Base-by-base conservation (phyloP, 2,329 filamentous ascomycete genomes). In the Fusarium buxicola region DNA sequence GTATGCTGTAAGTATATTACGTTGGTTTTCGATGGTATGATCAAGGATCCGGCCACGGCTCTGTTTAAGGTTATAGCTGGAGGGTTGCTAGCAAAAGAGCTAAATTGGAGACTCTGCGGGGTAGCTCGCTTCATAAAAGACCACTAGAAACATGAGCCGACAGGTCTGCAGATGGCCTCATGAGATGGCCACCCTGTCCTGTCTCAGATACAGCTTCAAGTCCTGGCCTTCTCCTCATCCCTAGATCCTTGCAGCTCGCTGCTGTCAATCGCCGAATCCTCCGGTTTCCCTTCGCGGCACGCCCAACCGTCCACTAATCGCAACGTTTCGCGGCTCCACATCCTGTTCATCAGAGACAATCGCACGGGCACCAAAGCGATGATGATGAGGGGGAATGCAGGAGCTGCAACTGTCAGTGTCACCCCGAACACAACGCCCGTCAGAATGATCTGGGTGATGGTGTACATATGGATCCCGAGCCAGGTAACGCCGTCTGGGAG, bases 331-430 rank as follows among this genome's bases (percentile, higher is more conserved):
- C 80, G 78, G 15, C 78, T 80, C 86, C 86, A 89, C 51, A 87
- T 75, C 45, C 74, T 78, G 56, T 84, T 86, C 85, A 89, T 89
- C 11, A 88, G 50, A 13, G 83, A 76, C 8, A 90, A 71, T 10
- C 87, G 77, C n/a, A 87, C 77, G 0, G 87, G 87, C 2, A 90
- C 86, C n/a, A 89, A 73, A 7, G 83, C 80, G 49, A 89, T 85
- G 57, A 90, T 88, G 24, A 89, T 80, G 8, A 90, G 75, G 1
- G 87, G 87, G 62, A 89, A 89, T 0, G 82, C 85, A 0, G 86
- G 86, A 1, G 86, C 86, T 0, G 82, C 86, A n/a, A 83, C 80
- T 0, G 86, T 89, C 47, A 89, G 77, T 0, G 86, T 89, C 13
- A 89, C 74, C 30, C 84, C 82, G 66, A 89, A 89, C n/a, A 89